phyloP scores from a whole-genome alignment of 306 rosid species.

The Abrus precatorius region DNA sequence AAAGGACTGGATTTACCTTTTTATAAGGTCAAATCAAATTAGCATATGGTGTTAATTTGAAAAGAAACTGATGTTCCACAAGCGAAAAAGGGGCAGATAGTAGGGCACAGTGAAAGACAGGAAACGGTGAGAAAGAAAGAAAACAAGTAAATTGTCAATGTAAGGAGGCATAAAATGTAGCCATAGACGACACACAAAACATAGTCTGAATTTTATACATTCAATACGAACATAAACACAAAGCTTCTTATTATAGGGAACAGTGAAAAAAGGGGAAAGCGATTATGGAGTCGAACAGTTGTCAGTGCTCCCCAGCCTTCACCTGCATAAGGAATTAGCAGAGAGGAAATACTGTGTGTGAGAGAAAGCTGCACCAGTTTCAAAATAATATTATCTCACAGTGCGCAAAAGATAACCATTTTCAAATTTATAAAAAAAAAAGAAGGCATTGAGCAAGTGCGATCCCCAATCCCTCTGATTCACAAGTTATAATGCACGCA shows the following conservation, averaged over 20 bases:
- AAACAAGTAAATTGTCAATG: background rate
- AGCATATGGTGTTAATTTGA: background rate
- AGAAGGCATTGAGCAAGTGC: no score
- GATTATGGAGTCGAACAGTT: conserved; percentile 16
- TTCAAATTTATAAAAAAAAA: no score
- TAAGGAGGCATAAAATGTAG: conserved; percentile 34
- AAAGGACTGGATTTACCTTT: no score
- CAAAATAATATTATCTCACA: no score
- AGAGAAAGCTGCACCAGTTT: no score
- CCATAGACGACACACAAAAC: conserved; percentile 24
- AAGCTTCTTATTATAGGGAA: conserved; percentile 34
- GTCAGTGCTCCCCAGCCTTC: conserved; percentile 46
- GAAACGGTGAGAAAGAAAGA: background rate
- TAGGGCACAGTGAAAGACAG: background rate
- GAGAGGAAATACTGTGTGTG: background rate
- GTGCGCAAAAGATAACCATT: no score
- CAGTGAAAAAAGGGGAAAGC: conserved; percentile 12
- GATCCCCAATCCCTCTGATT: no score
- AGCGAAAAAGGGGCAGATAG: background rate
- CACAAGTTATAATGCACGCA: no score
- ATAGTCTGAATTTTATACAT: conserved; percentile 38
- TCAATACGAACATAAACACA: conserved; percentile 32
- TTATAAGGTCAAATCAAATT: background rate
- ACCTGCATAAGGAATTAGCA: conserved; percentile 53
- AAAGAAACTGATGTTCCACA: background rate